Base-by-base conservation (phyloP, 371 early-diverging fungal genomes). In the Chytridium lagenaria region DNA sequence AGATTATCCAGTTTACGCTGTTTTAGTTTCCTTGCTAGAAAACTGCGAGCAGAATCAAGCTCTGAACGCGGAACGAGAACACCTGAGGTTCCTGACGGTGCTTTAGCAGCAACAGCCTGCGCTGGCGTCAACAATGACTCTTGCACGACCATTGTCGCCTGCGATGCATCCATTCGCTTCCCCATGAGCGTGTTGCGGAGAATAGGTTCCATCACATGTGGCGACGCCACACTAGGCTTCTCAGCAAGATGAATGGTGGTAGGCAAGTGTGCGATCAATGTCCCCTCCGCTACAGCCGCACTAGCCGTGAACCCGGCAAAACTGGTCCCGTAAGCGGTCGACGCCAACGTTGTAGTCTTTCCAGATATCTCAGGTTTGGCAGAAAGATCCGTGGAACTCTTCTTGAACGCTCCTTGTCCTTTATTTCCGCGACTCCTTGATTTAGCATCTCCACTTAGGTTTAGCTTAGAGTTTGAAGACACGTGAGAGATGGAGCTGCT, bases 141-240 rank as follows among this genome's bases (percentile, higher is more conserved):
- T 10, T 33, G 28, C 23, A 28, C 75, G 15, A 66, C 44, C 2
- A 15, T 16, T 2, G 66, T 40, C 5, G 66, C 66, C 44, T 37
- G 66, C 2, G 66, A 66, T 2, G 49, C 39, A 38, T 38, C 38
- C 66, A 66, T 66, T n/a, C 66, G 5, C 16, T 30, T 37, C 23
- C 77, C 77, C 49, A 33, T 72, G 38, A 76, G 44, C 0, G 64
- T 59, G 55, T 76, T 76, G n/a, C 77, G 67, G 2, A 2, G 38
- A 1, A 50, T 31, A 2, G 72, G 72, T 22, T n/a, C 69, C 59
- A 71, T 66, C 16, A 76, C 76, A 34, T 40, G 49, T 0, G 59
- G 36, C 2, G 50, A 39, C 0, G 77, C 71, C 1, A 76, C 38
- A 51, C 51, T 68, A 2, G 77, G 77, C 30, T 72, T 71, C 34